Evolutionary conservation across 1,284 basidiomycete genomes (phyloP).

Genomic region (Leucoagaricus sp.): DNA sequence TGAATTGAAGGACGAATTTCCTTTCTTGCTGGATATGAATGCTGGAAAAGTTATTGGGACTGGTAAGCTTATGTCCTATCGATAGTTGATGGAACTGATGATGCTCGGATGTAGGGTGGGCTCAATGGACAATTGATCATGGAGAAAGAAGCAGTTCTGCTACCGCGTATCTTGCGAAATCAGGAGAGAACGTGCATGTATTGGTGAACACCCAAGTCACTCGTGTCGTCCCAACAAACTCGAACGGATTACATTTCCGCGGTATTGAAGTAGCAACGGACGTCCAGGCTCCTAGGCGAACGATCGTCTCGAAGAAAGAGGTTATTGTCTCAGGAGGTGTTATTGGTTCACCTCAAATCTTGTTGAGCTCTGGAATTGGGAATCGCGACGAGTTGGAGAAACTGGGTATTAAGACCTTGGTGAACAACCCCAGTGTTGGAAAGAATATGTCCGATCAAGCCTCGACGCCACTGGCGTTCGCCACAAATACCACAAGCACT

Average conservation of each 20-base stretch:
- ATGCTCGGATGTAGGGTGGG: constrained; percentile 1
- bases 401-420: constrained; percentile 18
- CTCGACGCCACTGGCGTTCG: not conserved
- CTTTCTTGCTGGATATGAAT: constrained; percentile 30
- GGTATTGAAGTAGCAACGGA: constrained; percentile 8
- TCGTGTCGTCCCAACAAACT: constrained; percentile 20
- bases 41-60: constrained; percentile 31
- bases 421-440: constrained; percentile 22
- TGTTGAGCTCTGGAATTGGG: constrained; percentile 27
- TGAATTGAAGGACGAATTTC: constrained; percentile 24
- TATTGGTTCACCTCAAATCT: constrained; percentile 24
- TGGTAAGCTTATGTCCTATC: constrained; percentile 13
- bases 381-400: constrained; percentile 16
- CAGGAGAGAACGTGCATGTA: constrained; percentile 40
- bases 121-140: constrained; percentile 22
- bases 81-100: not conserved
- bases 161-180: constrained; percentile 37
- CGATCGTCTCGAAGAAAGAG: constrained; percentile 19
- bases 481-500: constrained; percentile 5
- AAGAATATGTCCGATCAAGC: constrained; percentile 19
- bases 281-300: constrained; percentile 6
- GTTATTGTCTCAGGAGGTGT: constrained; percentile 24
- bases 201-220: constrained; percentile 33
- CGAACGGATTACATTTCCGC: constrained; percentile 2
- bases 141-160: constrained; percentile 40